Evolutionary conservation across 768 basidiomycete species (phyloP).

Genomic region (Sarcodon aspratus): DNA sequence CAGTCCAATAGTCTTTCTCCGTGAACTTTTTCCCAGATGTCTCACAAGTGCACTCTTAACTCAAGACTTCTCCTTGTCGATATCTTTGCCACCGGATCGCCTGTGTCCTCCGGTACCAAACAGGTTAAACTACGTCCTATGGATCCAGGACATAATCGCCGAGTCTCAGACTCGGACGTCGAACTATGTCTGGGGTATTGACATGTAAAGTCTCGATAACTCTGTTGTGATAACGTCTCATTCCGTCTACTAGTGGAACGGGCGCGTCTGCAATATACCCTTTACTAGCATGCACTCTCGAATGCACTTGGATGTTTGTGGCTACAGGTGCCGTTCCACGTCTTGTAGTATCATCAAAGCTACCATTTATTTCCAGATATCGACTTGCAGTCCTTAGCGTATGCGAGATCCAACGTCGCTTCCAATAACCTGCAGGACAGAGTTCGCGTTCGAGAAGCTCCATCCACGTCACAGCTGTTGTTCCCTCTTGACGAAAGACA

Average conservation of each 20-base stretch:
- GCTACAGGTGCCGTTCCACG: constrained; percentile 46
- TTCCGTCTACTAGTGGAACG: constrained; percentile 50
- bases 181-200: constrained; percentile 37
- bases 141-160: constrained; percentile 63
- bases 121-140: constrained; percentile 82
- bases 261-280: constrained; percentile 90
- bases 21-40: constrained; percentile 29
- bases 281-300: constrained; percentile 49
- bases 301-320: constrained; percentile 44
- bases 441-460: constrained; percentile 35
- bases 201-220: constrained; percentile 44
- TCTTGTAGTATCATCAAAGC: background rate
- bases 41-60: constrained; percentile 71
- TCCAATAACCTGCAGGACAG: constrained; percentile 41
- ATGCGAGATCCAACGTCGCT: constrained; percentile 46
- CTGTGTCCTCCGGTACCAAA: constrained; percentile 72
- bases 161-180: constrained; percentile 12
- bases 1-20: too few relatives aligned
- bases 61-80: constrained; percentile 57
- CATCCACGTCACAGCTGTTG: constrained; percentile 32
- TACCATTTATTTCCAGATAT: constrained; percentile 38
- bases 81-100: constrained; percentile 56
- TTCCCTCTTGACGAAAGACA: constrained; percentile 20
- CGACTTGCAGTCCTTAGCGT: constrained; percentile 46
- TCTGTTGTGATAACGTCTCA: background rate